phyloP scores from a whole-genome alignment of 1,284 basidiomycete genomes.

The Marasmius sp. region DNA sequence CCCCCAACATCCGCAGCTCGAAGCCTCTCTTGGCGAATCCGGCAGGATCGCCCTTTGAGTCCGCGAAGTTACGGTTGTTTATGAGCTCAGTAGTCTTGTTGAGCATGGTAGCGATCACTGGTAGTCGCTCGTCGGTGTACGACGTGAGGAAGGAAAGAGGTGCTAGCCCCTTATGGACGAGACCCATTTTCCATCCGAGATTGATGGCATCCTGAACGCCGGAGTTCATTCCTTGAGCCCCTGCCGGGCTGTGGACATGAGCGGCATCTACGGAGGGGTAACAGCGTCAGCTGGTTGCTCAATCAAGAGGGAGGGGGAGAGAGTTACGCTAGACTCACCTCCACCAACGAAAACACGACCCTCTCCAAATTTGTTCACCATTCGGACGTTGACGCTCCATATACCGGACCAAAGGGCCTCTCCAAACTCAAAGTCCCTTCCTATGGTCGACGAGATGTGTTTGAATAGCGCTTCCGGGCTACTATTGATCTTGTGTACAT shows the following conservation, averaged over 20 bases:
- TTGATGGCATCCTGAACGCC: constrained; percentile 39
- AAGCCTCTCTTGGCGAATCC: constrained; percentile 1
- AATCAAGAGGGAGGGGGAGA: neutral
- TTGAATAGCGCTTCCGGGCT: constrained; percentile 28
- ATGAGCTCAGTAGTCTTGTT: constrained; percentile 21
- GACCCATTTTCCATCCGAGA: constrained; percentile 40
- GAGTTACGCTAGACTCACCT: constrained; percentile 1
- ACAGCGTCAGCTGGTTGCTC: neutral
- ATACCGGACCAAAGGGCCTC: constrained; percentile 3
- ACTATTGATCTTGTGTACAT: constrained; percentile 26
- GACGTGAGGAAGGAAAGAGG: constrained; percentile 30
- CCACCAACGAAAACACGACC: constrained; percentile 14
- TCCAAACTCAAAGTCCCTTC: constrained; percentile 14
- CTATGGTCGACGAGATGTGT: constrained; percentile 24
- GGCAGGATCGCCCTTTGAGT: neutral
- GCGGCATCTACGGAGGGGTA: constrained; percentile 22
- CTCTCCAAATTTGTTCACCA: constrained; percentile 6
- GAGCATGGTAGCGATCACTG: constrained; percentile 37
- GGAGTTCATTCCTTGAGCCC: constrained; percentile 40
- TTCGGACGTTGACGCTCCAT: constrained; percentile 12
- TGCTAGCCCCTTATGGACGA: constrained; percentile 34
- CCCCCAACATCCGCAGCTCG: constrained; percentile 24
- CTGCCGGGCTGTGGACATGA: constrained; percentile 31
- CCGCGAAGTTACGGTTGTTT: constrained; percentile 13
- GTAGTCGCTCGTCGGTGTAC: constrained; percentile 35